A percentile compares a stretch with the other conserved stretches of the same genome.
phyloP scores from a whole-genome alignment of 2,329 filamentous ascomycete genomes.

The Ophiostoma ulmi region DNA sequence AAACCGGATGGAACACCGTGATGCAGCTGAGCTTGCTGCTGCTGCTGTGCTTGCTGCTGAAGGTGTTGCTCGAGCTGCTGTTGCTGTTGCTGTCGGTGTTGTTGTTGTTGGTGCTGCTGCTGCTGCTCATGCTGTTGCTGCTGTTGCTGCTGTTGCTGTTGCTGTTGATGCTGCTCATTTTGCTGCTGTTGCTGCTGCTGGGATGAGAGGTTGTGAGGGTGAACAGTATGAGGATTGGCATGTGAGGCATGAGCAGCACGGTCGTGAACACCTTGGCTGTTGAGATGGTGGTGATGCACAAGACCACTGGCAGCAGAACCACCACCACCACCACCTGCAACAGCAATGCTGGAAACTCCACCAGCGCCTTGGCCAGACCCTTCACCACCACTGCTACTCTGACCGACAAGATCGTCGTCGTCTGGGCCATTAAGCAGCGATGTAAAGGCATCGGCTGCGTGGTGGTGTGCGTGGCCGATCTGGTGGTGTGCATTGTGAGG shows the following conservation, averaged over 20 bases:
- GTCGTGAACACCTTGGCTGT: constrained; percentile 20
- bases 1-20: constrained; percentile 21
- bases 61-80: constrained; percentile 7
- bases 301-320: neutral
- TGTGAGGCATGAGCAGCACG: constrained; percentile 6
- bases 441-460: constrained; percentile 46
- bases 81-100: constrained; percentile 1
- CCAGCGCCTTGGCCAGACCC: neutral
- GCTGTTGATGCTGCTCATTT: neutral
- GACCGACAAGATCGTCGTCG: constrained; percentile 28
- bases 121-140: constrained; percentile 15
- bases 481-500: constrained; percentile 34
- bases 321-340: neutral
- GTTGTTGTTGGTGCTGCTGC: constrained; percentile 4
- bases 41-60: constrained; percentile 18
- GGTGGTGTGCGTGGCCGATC: constrained; percentile 29
- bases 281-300: constrained; percentile 16
- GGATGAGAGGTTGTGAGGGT: neutral
- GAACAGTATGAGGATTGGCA: constrained; percentile 5
- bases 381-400: constrained; percentile 16
- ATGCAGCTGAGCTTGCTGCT: constrained; percentile 19
- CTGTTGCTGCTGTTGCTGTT: constrained; percentile 21
- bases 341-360: neutral
- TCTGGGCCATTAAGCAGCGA: constrained; percentile 48
- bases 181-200: constrained; percentile 18